These are phyloP conservation scores for Trichoderma asperellum DNA, from an alignment of 2,329 filamentous ascomycete genomes.

Conservation along the genomic window DNA sequence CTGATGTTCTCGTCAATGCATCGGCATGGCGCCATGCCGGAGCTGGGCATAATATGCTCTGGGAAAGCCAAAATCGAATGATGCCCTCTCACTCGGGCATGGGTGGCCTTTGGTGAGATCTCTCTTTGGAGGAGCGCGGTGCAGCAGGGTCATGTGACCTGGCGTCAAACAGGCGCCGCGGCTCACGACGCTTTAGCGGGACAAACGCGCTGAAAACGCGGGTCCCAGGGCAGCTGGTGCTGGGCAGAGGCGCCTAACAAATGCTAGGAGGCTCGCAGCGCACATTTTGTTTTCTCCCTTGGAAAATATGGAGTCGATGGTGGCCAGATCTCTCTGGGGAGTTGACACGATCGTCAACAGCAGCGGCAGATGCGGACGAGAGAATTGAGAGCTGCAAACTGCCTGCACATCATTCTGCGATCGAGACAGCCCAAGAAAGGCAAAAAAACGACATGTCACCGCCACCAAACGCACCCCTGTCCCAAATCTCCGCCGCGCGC, in stretches of 20 bases:
- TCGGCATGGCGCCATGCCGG: neutral
- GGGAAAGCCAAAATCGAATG: neutral
- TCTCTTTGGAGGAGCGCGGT: neutral
- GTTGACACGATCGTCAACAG: neutral
- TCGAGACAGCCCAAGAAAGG: neutral
- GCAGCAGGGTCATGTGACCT: constrained; percentile 36
- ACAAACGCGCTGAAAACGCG: constrained; percentile 30
- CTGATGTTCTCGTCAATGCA: neutral
- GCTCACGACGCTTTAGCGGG: constrained; percentile 30
- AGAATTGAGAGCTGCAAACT: neutral
- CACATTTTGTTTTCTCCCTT: neutral
- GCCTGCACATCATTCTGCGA: neutral
- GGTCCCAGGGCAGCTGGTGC: neutral
- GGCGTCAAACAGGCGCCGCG: constrained; percentile 33
- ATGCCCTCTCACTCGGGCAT: neutral
- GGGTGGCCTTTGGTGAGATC: neutral
- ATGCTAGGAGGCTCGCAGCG: neutral
- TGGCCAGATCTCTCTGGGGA: neutral
- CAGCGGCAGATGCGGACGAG: neutral
- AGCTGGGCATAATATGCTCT: neutral
- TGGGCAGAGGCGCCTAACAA: neutral
- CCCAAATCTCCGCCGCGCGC: constrained; percentile 47
- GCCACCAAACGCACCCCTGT: constrained; percentile 30
- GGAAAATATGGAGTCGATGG: neutral
- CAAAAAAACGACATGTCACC: constrained; percentile 21